Evolutionary conservation across 2,329 filamentous ascomycete genomes (phyloP), one percentile per base, ranked within the genome.

Genomic region (Penicillium sp.): DNA sequence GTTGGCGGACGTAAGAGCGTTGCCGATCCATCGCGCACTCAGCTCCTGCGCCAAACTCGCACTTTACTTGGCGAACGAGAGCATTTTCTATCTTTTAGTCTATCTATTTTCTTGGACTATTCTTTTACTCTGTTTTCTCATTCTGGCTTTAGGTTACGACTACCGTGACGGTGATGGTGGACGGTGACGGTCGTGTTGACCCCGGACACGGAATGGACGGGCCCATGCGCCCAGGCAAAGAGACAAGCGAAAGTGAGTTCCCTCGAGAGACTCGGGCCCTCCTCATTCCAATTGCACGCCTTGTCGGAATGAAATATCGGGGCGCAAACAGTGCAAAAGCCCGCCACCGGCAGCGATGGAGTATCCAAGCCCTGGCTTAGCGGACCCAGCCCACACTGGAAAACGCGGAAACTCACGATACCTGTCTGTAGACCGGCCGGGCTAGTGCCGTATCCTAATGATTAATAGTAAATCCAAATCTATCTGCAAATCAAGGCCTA

Each of bases 1-100:
- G 59, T 53, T 54, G 58, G 62, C 10, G 54, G 56, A 41, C 51
- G 36, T 51, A 46, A 50, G 47, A 54, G 43, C 33, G 50, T 48
- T 54, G 53, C 44, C 54, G 56, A 51, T 53, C 50, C 39, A 38
- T 41, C 39, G 39, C 9, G 24, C 13, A 41, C 39, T 41, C 39
- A 18, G 35, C 35, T 38, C 20, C 9, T 38, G 35, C 35, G 35
- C 35, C 20, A 38, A 38, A 38, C 22, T 41, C 46, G 22, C 30
- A 31, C 20, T 27, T 22, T 13, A 5, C 35, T 24, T 36, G 14
- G 24, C n/a, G 14, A 40, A 31, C 9, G 27, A 18, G 33, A 36
- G 5, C 33, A 7, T 16, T 18, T 8, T 11, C 7, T 16, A 36
- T 18, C 33, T 18, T 13, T 6, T 18, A 3, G n/a, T 36, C n/a